Percentiles rank a stretch among this genome's conserved stretches.
phyloP scores from a whole-genome alignment of 2,329 filamentous ascomycete species.

The Fusarium tuaranense region DNA sequence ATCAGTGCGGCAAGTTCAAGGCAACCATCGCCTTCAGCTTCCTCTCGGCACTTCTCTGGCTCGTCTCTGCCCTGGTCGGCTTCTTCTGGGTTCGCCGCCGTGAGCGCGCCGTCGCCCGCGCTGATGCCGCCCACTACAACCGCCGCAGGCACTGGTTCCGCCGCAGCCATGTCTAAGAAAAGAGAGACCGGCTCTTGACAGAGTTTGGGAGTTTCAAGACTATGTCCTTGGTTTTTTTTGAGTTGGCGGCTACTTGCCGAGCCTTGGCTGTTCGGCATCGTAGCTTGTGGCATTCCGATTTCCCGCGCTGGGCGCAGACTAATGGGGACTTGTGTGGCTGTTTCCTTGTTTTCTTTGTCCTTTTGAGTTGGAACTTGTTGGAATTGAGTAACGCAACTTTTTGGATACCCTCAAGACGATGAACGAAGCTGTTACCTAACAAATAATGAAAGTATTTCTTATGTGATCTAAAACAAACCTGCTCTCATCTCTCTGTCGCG shows the following conservation, averaged over 20 bases:
- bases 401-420: constrained; percentile 21
- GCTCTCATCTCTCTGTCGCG: not conserved
- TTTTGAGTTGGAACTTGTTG: constrained; percentile 14
- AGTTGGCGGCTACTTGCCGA: constrained; percentile 12
- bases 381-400: constrained; percentile 11
- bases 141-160: constrained; percentile 56
- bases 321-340: constrained; percentile 17
- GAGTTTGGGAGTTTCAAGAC: not conserved
- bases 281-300: constrained; percentile 25
- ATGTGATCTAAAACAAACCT: not conserved
- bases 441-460: constrained; percentile 17
- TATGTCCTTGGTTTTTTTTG: not conserved
- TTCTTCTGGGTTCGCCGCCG: constrained; percentile 64
- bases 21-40: constrained; percentile 79
- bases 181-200: not conserved
- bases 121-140: constrained; percentile 44
- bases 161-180: constrained; percentile 55
- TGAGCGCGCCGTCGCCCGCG: constrained; percentile 49
- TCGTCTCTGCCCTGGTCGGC: constrained; percentile 71
- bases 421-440: constrained; percentile 3
- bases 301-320: constrained; percentile 19
- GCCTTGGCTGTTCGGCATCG: constrained; percentile 16
- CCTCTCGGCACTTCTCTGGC: constrained; percentile 77
- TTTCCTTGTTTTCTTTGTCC: constrained; percentile 33
- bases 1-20: constrained; percentile 76